Evolutionary conservation across 805 yeast genomes (phyloP).

Genomic region (Ogataea henricii): DNA sequence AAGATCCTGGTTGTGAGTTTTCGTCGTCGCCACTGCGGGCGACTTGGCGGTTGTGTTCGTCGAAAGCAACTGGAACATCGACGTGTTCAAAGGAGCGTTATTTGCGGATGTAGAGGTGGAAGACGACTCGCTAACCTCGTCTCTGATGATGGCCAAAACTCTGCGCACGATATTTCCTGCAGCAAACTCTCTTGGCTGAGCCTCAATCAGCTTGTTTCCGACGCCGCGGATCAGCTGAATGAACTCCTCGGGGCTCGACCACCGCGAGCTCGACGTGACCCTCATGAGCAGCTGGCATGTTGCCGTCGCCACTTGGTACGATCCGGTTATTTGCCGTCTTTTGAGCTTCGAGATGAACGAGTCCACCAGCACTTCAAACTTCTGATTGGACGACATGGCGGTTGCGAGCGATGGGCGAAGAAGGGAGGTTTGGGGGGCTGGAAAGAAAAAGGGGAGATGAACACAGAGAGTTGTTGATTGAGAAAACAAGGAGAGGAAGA

Average conservation of each 20-base stretch:
- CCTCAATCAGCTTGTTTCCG: conserved; percentile 68
- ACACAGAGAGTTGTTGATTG: too few species aligned
- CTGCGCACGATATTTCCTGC: conserved; percentile 91
- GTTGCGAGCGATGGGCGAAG: neutral
- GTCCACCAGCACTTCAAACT: conserved; percentile 34
- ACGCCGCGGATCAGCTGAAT: conserved; percentile 70
- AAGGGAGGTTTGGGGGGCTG: neutral
- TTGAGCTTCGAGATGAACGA: conserved; percentile 54
- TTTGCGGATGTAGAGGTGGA: conserved; percentile 22
- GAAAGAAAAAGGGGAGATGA: neutral
- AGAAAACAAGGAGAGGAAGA: neutral
- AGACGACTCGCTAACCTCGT: conserved; percentile 63
- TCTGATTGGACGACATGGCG: conserved; percentile 25
- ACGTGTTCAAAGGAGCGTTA: conserved; percentile 61
- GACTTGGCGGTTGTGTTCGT: conserved; percentile 37
- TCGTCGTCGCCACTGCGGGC: conserved; percentile 31
- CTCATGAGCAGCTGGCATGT: conserved; percentile 86
- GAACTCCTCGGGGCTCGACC: conserved; percentile 77
- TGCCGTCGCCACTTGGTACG: conserved; percentile 79
- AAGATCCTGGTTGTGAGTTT: conserved; percentile 58
- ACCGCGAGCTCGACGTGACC: conserved; percentile 84
- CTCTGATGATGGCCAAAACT: conserved; percentile 82
- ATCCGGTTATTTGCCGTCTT: conserved; percentile 81
- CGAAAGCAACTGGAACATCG: conserved; percentile 86
- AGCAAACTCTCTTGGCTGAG: conserved; percentile 87